A percentile compares a stretch with the other conserved stretches of the same genome.
phyloP scores from a whole-genome alignment of 2,329 filamentous ascomycete species.

The Fusarium siculi region DNA sequence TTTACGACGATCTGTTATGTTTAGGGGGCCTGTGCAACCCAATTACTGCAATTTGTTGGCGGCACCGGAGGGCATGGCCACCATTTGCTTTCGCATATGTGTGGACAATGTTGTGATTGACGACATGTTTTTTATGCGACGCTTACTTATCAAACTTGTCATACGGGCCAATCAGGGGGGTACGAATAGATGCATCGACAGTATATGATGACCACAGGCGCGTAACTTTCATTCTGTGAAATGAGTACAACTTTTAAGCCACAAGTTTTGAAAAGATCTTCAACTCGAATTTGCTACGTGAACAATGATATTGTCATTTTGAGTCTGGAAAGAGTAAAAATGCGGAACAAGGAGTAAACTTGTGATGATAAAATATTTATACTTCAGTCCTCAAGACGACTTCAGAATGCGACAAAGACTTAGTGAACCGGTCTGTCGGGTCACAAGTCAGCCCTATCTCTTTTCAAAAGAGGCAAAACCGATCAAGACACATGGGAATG shows the following conservation, averaged over 20 bases:
- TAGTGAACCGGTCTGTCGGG: conserved; percentile 27
- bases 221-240: conserved; percentile 14
- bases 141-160: not conserved
- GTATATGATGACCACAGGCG: conserved; percentile 26
- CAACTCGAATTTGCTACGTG: not conserved
- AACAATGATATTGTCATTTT: not conserved
- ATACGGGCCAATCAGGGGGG: conserved; percentile 3
- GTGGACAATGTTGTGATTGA: not conserved
- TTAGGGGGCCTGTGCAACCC: not conserved
- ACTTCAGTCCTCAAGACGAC: not conserved
- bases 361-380: not conserved
- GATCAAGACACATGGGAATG: conserved; percentile 37
- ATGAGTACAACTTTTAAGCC: not conserved
- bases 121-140: conserved; percentile 3
- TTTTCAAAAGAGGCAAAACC: conserved; percentile 11
- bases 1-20: conserved; percentile 24
- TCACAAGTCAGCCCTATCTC: conserved; percentile 21
- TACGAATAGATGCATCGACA: conserved; percentile 33
- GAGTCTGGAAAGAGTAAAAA: not conserved
- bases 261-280: not conserved
- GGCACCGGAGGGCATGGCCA: not conserved
- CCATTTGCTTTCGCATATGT: conserved; percentile 11
- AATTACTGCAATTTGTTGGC: not conserved
- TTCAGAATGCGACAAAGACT: not conserved
- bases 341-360: not conserved